Percentiles rank a stretch among this genome's conserved stretches.
phyloP scores from a whole-genome alignment of 2,329 filamentous ascomycete species.

The Fusarium algeriense region DNA sequence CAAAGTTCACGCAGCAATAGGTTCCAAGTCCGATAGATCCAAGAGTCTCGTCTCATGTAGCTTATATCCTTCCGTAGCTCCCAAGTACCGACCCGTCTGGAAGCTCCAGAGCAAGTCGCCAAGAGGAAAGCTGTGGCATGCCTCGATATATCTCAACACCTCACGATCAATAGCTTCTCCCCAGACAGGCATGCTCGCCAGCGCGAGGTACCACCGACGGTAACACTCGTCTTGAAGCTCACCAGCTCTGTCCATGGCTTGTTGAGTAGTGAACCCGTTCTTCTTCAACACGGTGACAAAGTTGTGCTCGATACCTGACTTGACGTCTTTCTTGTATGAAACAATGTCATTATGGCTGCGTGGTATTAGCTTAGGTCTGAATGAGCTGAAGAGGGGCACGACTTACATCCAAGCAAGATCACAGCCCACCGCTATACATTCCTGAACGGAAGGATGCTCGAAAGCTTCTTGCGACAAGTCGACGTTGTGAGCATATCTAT shows the following conservation, averaged over 20 bases:
- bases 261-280: neutral
- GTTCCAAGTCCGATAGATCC: neutral
- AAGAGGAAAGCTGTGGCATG: neutral
- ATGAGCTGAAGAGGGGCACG: fast-evolving
- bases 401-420: neutral
- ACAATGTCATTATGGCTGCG: neutral
- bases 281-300: neutral
- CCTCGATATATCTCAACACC: neutral
- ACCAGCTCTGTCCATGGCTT: neutral
- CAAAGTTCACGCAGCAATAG: neutral
- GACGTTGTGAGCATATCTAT: neutral
- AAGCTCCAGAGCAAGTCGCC: neutral
- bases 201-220: fast-evolving
- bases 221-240: neutral
- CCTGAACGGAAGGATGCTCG: neutral
- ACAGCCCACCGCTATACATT: neutral
- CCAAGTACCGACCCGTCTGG: neutral
- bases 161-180: neutral
- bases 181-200: neutral
- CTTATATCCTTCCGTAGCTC: neutral
- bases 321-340: neutral
- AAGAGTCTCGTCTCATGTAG: neutral
- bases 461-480: neutral
- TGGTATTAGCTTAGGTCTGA: neutral
- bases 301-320: neutral